Base-by-base conservation (phyloP, 345 rosid genomes). In the Raphanus sativus region DNA sequence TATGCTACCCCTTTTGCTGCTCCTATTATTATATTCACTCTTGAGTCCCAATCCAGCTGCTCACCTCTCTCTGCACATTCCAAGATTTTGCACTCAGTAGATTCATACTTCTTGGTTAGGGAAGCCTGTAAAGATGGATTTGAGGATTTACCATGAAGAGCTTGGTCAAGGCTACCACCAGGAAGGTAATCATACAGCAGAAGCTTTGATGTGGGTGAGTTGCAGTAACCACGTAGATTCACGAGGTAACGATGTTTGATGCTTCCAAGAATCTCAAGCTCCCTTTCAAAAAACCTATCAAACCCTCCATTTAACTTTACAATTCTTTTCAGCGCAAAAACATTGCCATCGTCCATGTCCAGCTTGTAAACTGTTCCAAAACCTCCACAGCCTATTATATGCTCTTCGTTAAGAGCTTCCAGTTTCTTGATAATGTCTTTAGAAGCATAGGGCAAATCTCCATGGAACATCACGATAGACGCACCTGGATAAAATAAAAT, bases 231-330 rank as follows among this genome's bases (percentile, higher is more conserved):
- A 62, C 99, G 86, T 85, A 92, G 83, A 84, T 92, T 95, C 77
- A 95, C 99, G 75, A 95, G 83, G 84, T 91, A 88, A 3, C 99
- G 94, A 36, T 95, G 97, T 75, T 95, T 95, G 79, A 93, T 91
- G 90, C 99, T 95, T 75, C 97, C 99, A 60, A 95, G 96, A 85
- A 95, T 95, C 81, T 91, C 93, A 69, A 95, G 99, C 84, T 92
- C 97, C 77, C 99, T 87, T 82, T 92, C 99, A 30, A 95, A 95
- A 85, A 89, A 95, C 45, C 98, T 92, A 81, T 95, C 92, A 77
- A 95, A 91, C 26, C 97, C 96, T 65, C 89, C 99, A 61, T 95
- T 93, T 83, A 95, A 70, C 82, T 90, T 95, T 24, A 90, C 84
- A 73, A 95, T 93, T 81, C 87, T 85, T 83, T 95, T 95, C 73